Percentiles rank a stretch among this genome's conserved stretches.
phyloP scores from a whole-genome alignment of 2,329 filamentous ascomycete species.

The Stachybotrys chlorohalonatus region DNA sequence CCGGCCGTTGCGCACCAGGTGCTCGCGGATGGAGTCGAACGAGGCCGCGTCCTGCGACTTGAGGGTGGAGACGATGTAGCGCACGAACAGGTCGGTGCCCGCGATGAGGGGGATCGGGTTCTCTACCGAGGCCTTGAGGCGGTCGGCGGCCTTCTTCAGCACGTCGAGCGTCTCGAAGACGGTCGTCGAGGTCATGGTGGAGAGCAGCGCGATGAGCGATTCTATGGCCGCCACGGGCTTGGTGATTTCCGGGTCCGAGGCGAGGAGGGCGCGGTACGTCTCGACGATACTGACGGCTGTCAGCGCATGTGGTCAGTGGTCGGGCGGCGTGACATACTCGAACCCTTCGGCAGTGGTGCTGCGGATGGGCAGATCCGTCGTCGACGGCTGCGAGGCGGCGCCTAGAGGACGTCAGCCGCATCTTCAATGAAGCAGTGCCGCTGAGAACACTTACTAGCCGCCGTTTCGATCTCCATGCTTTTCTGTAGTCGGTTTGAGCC shows the following conservation, averaged over 20 bases:
- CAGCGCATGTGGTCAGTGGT: background rate
- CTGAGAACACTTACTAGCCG: background rate
- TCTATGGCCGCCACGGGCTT: constrained; percentile 95
- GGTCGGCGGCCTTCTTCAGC: constrained; percentile 65
- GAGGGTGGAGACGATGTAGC: constrained; percentile 75
- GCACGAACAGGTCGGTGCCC: constrained; percentile 90
- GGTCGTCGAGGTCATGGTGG: constrained; percentile 70
- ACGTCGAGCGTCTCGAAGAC: constrained; percentile 90
- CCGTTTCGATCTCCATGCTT: background rate
- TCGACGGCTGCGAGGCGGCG: background rate
- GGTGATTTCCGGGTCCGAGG: constrained; percentile 71
- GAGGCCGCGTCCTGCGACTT: constrained; percentile 37
- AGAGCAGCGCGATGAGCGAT: constrained; percentile 78
- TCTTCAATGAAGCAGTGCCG: background rate
- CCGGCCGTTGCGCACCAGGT: constrained; percentile 77
- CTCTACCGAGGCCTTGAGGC: constrained; percentile 67
- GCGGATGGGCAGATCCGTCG: background rate
- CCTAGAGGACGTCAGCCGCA: background rate
- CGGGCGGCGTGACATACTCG: background rate
- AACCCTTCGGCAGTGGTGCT: background rate
- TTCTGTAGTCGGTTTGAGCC: no score
- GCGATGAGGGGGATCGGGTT: constrained; percentile 91
- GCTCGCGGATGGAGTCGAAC: constrained; percentile 74
- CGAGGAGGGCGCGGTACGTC: constrained; percentile 44
- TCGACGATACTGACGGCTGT: constrained; percentile 38